phyloP scores from a whole-genome alignment of 257 asterid genomes.

The Lycium barbarum region DNA sequence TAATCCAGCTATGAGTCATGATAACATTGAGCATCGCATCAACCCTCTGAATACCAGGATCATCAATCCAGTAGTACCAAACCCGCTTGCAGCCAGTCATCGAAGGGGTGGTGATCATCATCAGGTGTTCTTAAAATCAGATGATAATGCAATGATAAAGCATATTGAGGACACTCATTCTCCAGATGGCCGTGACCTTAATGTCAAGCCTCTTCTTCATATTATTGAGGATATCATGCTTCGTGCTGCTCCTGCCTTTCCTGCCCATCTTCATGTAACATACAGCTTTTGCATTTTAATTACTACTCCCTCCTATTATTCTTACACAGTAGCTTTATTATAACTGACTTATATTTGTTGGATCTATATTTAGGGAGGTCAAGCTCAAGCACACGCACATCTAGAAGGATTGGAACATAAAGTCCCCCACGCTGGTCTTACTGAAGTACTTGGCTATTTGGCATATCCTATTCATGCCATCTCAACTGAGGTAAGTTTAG shows the following conservation, averaged over 20 bases:
- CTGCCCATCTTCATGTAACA: neutral
- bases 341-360: too few species aligned
- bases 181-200: conserved; percentile 25
- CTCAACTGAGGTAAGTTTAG: conserved; percentile 16
- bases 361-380: neutral
- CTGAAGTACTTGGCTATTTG: conserved; percentile 16
- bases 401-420: conserved; percentile 14
- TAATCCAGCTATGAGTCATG: too few species aligned
- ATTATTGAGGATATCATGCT: conserved; percentile 30
- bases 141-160: conserved; percentile 15
- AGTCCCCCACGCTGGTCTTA: neutral
- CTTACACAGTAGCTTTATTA: too few species aligned
- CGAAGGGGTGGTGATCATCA: neutral
- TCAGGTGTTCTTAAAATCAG: neutral
- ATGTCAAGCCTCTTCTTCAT: conserved; percentile 25
- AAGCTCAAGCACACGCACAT: neutral
- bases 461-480: conserved; percentile 25
- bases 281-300: too few species aligned
- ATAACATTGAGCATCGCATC: too few species aligned
- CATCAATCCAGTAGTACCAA: too few species aligned
- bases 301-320: too few species aligned
- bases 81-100: neutral
- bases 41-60: too few species aligned
- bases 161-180: conserved; percentile 19
- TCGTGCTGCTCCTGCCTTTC: conserved; percentile 25